These are phyloP conservation scores for Turnera subulata DNA, from an alignment of 345 rosid species.

Conservation along the genomic window DNA sequence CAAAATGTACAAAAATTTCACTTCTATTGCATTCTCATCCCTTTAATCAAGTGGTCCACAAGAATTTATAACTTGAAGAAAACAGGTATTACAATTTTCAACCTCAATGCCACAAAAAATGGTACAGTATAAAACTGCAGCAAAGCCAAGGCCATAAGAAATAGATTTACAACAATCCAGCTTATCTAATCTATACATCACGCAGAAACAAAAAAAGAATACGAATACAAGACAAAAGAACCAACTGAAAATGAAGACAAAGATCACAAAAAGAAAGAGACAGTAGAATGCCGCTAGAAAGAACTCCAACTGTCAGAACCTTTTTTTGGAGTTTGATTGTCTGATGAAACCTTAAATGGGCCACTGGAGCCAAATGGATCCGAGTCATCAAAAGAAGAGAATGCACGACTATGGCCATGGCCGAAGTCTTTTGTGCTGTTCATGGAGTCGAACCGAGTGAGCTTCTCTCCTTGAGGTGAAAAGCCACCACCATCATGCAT, in stretches of 20 bases:
- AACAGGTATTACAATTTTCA: conserved; percentile 1
- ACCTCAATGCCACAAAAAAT: conserved; percentile 9
- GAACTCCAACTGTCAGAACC: conserved; percentile 59
- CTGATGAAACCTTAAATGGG: conserved; percentile 82
- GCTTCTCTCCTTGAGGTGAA: conserved; percentile 48
- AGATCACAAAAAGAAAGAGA: not conserved
- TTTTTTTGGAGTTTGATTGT: conserved; percentile 52
- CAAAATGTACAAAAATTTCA: no score
- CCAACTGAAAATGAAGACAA: conserved; percentile 9
- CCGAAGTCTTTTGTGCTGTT: conserved; percentile 34
- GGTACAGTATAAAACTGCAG: conserved; percentile 2
- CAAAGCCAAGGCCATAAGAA: conserved; percentile 11
- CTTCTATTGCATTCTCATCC: not conserved
- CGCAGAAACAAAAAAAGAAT: not conserved
- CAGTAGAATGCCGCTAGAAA: conserved; percentile 33
- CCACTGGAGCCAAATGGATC: conserved; percentile 90
- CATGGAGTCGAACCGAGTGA: conserved; percentile 67
- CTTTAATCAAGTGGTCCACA: not conserved
- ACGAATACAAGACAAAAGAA: conserved; percentile 1
- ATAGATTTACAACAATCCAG: conserved; percentile 35
- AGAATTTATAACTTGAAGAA: conserved; percentile 1
- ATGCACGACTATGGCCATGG: conserved; percentile 40
- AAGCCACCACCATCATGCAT: conserved; percentile 58
- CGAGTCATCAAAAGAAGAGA: conserved; percentile 71
- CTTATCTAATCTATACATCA: conserved; percentile 32